phyloP scores from a whole-genome alignment of 306 rosid species.

The Prunus padus region DNA sequence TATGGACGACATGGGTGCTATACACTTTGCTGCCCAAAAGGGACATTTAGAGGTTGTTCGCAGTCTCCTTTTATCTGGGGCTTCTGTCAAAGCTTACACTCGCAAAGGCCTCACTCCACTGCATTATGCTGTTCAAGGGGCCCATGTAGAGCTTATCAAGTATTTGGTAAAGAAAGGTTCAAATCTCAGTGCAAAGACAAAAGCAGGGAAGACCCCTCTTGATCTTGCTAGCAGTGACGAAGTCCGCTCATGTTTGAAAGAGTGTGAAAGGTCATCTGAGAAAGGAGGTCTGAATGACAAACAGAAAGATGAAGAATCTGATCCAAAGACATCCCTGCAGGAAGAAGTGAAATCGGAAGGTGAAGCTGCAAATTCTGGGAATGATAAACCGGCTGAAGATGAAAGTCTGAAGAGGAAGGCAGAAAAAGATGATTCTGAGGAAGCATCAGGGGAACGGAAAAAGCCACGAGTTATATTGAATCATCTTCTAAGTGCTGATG shows the following conservation, averaged over 20 bases:
- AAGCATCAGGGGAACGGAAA: constrained; percentile 45
- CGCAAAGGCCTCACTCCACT: constrained; percentile 85
- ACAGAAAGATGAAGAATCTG: constrained; percentile 46
- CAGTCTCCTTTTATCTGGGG: constrained; percentile 60
- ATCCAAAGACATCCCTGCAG: constrained; percentile 33
- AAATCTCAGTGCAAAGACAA: constrained; percentile 58
- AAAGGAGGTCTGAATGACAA: constrained; percentile 39
- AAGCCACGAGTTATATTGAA: constrained; percentile 52
- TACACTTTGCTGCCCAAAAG: constrained; percentile 90
- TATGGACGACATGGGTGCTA: constrained; percentile 95
- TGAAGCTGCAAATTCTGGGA: constrained; percentile 32
- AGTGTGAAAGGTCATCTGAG: constrained; percentile 38
- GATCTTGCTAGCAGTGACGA: constrained; percentile 75
- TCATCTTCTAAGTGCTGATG: constrained; percentile 79
- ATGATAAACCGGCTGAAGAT: constrained; percentile 33
- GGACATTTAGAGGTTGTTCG: constrained; percentile 78
- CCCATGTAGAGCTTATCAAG: constrained; percentile 73
- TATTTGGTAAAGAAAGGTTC: constrained; percentile 84
- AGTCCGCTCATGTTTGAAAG: constrained; percentile 60
- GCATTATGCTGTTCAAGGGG: constrained; percentile 86
- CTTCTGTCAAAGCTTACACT: constrained; percentile 57
- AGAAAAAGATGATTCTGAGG: constrained; percentile 39
- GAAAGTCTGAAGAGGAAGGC: constrained; percentile 63
- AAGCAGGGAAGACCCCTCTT: constrained; percentile 71
- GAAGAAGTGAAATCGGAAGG: constrained; percentile 38